Evolutionary conservation across 2,329 filamentous ascomycete genomes (phyloP), one percentile per base, ranked within the genome.

Genomic region (Aspergillus felis): DNA sequence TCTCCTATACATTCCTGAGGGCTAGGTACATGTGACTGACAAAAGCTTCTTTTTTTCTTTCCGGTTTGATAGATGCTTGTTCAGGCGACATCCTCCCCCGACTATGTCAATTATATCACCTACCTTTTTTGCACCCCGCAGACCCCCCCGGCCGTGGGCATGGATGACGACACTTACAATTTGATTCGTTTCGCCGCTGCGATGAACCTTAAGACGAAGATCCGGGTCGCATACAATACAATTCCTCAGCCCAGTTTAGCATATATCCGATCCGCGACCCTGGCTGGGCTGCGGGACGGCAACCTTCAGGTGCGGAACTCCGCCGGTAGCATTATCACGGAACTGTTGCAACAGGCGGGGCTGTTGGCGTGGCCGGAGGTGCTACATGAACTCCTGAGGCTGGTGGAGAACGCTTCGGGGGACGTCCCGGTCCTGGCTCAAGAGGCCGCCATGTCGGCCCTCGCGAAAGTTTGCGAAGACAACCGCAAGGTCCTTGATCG

Each of bases 381-480:
- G 58, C 81, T 99, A 35, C 87, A 91, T 51, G 89, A 96, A 66
- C 82, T 99, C 22, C 77, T 97, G 63, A 82, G 85, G 55, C 82
- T 96, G 74, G 85, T 96, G 60, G 84, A 84, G 63, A 95, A 96
- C 74, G 78, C 86, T 56, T 81, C 79, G 49, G 88, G 89, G 44
- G 85, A 88, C 61, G 79, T 87, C 24, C 80, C 90, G 6, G 78
- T 83, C 47, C 84, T 90, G 69, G 87, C 88, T 12, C 92, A 97
- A 71, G 93, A 99, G 73, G 92, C 92, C 60, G 92, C 91, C 65
- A 96, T 97, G 89, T 86, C 90, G 51, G 92, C 94, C 50, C 81
- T 99, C 74, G 81, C 89, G 72, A 97, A 97, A 80, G 92, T 99
- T 60, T 99, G 94, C 76, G 94, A 99, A 76, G 94, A 99, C 77